Conservation (phyloP, 23 red algal species). For the Cyanidioschyzon merolae region DNA sequence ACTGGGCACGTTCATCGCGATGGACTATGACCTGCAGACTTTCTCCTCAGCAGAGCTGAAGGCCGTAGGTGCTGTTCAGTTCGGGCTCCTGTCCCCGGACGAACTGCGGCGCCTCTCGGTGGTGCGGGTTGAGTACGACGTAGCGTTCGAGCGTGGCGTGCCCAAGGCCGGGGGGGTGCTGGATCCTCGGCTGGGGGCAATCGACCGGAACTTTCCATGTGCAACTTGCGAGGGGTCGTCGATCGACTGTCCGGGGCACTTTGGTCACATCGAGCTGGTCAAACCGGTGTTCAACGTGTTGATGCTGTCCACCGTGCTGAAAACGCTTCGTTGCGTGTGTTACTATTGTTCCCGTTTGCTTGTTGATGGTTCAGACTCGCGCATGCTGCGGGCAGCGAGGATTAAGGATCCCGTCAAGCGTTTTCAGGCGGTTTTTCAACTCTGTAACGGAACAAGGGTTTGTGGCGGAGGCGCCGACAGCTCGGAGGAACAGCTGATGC, state of each 20-base stretch:
- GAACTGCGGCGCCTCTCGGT: slow-evolving; percentile 26
- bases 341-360: slow-evolving; percentile 86
- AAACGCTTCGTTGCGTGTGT: slow-evolving; percentile 75
- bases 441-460: not conserved
- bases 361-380: slow-evolving; percentile 15
- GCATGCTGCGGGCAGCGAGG: slow-evolving; percentile 4
- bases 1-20: not conserved
- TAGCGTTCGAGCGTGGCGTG: slow-evolving; percentile 62
- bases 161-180: slow-evolving; percentile 64
- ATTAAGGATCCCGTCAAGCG: slow-evolving; percentile 10
- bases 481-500: not conserved
- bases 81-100: slow-evolving; percentile 24
- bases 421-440: not conserved
- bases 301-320: slow-evolving; percentile 64
- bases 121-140: slow-evolving; percentile 44
- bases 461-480: slow-evolving; percentile 2
- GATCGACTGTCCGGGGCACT: slow-evolving; percentile 78
- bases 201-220: slow-evolving; percentile 70
- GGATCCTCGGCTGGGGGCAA: slow-evolving; percentile 86
- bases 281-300: slow-evolving; percentile 86
- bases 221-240: slow-evolving; percentile 63
- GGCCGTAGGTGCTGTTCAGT: slow-evolving; percentile 24
- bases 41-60: slow-evolving; percentile 19
- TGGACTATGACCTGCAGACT: not conserved
- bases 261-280: slow-evolving; percentile 89